These are phyloP conservation scores for Beauveria varroae DNA, from an alignment of 2,329 filamentous ascomycete genomes.

Conservation along the genomic window DNA sequence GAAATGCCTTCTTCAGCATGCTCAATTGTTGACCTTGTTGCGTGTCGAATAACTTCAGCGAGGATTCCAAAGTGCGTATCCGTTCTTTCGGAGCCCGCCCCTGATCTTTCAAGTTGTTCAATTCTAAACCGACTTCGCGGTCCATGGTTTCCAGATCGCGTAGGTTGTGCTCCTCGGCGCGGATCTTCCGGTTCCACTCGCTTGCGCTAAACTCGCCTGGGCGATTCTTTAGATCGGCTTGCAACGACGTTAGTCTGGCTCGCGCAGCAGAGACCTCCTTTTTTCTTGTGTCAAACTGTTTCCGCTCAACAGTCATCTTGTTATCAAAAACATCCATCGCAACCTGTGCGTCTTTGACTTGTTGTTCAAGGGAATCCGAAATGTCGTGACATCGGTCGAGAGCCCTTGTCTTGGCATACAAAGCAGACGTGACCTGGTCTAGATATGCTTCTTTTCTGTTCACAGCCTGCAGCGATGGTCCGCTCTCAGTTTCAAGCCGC, in stretches of 20 bases:
- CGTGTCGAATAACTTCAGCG: constrained; percentile 58
- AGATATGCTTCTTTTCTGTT: constrained; percentile 64
- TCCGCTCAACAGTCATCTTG: constrained; percentile 43
- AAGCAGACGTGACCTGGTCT: constrained; percentile 45
- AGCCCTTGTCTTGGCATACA: constrained; percentile 45
- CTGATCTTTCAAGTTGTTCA: constrained; percentile 33
- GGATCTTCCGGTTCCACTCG: constrained; percentile 65
- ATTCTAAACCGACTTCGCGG: constrained; percentile 30
- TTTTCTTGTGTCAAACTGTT: constrained; percentile 41
- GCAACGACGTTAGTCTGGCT: constrained; percentile 53
- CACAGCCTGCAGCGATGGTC: constrained; percentile 63
- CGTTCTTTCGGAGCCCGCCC: constrained; percentile 34
- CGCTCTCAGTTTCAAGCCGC: constrained; percentile 49
- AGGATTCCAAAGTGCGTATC: constrained; percentile 32
- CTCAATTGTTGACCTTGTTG: constrained; percentile 65
- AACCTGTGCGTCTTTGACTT: constrained; percentile 28
- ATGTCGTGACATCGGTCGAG: constrained; percentile 47
- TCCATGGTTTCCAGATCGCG: constrained; percentile 43
- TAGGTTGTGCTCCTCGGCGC: constrained; percentile 49
- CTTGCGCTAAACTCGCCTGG: constrained; percentile 61
- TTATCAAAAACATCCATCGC: constrained; percentile 35
- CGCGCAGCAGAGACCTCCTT: constrained; percentile 43
- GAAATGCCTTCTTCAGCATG: constrained; percentile 52
- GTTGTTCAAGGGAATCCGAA: constrained; percentile 36
- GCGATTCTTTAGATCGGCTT: constrained; percentile 53